A percentile compares a stretch with the other conserved stretches of the same genome.
Evolutionary conservation across 495 filamentous ascomycete genomes (phyloP).

Genomic region (Annulohypoxylon maeteangense): DNA sequence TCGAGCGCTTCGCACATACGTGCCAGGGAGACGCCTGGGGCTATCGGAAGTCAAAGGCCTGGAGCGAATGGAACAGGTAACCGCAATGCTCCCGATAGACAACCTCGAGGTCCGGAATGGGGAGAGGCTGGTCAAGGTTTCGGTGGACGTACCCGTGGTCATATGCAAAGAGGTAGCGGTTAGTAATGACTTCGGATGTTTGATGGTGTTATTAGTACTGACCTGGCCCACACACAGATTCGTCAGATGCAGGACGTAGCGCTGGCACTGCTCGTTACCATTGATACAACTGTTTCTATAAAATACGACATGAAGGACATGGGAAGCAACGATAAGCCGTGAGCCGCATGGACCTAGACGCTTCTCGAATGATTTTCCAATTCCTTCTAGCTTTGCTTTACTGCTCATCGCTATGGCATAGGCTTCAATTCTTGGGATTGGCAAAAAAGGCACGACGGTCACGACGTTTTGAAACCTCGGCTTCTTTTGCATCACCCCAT

Average conservation of each 20-base stretch:
- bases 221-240: conserved; percentile 42
- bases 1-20: conserved; percentile 55
- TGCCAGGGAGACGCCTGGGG: conserved; percentile 65
- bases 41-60: conserved; percentile 89
- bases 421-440: conserved; percentile 1
- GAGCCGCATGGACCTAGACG: neutral
- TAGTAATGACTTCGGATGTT: conserved; percentile 29
- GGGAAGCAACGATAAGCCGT: neutral
- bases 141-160: conserved; percentile 72
- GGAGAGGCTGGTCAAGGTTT: conserved; percentile 71
- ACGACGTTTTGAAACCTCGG: conserved; percentile 1
- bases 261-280: conserved; percentile 46
- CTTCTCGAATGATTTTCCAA: conserved; percentile 1
- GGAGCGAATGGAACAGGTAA: conserved; percentile 70
- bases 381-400: neutral
- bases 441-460: conserved; percentile 1
- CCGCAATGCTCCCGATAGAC: conserved; percentile 78
- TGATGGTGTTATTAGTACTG: conserved; percentile 21
- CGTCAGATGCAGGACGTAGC: conserved; percentile 49
- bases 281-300: conserved; percentile 17
- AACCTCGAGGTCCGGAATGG: conserved; percentile 88
- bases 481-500: neutral
- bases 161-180: conserved; percentile 83
- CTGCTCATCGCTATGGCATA: neutral
- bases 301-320: neutral